These are phyloP conservation scores for Malus hybrid DNA, from an alignment of 331 rosid genomes.

Conservation along the genomic window DNA sequence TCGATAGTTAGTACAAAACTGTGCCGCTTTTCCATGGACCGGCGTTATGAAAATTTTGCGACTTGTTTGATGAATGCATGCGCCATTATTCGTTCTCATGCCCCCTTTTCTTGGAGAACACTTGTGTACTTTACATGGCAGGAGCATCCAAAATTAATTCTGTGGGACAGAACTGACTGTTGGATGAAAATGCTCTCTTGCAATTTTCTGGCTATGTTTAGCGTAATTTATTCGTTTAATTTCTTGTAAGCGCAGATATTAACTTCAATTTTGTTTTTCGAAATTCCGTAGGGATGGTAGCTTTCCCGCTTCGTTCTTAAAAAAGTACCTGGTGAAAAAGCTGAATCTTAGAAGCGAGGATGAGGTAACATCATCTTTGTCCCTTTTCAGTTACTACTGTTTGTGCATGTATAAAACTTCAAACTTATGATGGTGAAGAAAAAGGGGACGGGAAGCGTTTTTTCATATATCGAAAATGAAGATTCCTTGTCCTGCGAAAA, in stretches of 20 bases:
- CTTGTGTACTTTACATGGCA: too few relatives aligned
- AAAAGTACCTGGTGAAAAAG: constrained; percentile 39
- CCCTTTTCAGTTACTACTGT: not conserved
- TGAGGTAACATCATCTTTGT: constrained; percentile 42
- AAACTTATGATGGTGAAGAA: not conserved
- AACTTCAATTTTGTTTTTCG: not conserved
- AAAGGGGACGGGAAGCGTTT: too few relatives aligned
- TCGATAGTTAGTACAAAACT: not conserved
- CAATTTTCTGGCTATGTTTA: not conserved
- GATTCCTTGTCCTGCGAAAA: not conserved
- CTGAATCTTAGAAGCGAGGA: constrained; percentile 47
- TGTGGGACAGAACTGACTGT: too few relatives aligned
- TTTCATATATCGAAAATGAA: too few relatives aligned
- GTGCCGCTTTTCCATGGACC: not conserved
- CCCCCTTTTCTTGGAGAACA: too few relatives aligned
- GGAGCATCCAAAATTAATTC: too few relatives aligned
- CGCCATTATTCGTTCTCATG: not conserved
- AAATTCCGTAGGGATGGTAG: constrained; percentile 40
- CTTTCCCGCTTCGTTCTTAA: constrained; percentile 36
- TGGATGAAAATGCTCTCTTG: not conserved
- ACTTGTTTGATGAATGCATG: not conserved
- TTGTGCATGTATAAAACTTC: not conserved
- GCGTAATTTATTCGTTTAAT: not conserved
- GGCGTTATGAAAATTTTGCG: too few relatives aligned
- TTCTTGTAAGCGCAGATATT: not conserved